Base-by-base conservation (phyloP, 345 rosid species). In the Salix dunnii region DNA sequence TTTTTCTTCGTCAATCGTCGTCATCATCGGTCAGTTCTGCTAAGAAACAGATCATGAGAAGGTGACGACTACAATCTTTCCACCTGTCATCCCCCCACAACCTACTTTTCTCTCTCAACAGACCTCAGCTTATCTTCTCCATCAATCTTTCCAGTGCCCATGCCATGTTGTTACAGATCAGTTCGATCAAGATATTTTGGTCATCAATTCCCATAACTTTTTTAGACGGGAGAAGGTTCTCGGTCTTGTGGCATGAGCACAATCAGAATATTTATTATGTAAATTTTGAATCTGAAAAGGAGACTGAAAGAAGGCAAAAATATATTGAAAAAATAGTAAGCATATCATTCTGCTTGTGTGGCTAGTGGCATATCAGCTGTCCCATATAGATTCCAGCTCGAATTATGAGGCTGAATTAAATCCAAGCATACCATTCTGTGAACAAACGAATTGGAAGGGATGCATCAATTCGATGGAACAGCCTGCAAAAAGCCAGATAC, bases 41-140 rank as follows among this genome's bases (percentile, higher is more conserved):
- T 55, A 25, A 5, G 8, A 1, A 23, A n/a, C 36, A n/a, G n/a
- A n/a, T 21, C 14, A 55, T 55, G 62, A 2, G 43, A 28, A 25
- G 62, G 62, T 55, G 62, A 55, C 62, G 62, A 55, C 62, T 0
- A 9, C 28, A n/a, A 55, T 55, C 62, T 70, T 66, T 67, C 62
- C 82, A 79, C 71, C 60, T 84, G 84, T 80, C 83, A 70, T 74
- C 68, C 68, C 68, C 69, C 69, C 69, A 4, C 20, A 66, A 10
- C 27, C 2, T 66, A 43, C 69, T 36, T 66, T 33, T 30, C 27
- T 16, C 43, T 9, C 21, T 18, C 7, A 25, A 6, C 3, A 36
- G 36, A 18, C 58, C 10, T 17, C 62, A n/a, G 17, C 62, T 49
- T 8, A 31, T 70, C 73, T 70, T 8, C 62, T 9, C 62, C 62